A percentile compares a stretch with the other conserved stretches of the same genome.
These are phyloP conservation scores for Talaromyces thailandensis DNA, from an alignment of 495 filamentous ascomycete genomes.

Conservation along the genomic window DNA sequence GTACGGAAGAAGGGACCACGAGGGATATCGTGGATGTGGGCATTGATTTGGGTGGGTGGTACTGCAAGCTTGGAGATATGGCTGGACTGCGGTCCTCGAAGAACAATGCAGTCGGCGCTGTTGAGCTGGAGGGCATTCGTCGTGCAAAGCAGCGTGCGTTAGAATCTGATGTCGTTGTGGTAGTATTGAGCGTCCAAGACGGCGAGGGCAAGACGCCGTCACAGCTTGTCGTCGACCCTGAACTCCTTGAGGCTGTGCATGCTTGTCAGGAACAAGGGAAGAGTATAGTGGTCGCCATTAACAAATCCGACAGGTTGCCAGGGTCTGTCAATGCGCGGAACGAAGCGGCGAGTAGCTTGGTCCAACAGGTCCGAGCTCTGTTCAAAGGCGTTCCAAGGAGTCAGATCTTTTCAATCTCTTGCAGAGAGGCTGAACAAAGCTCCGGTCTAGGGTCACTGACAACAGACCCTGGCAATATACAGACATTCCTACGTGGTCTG, in stretches of 20 bases:
- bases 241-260: conserved; percentile 48
- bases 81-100: conserved; percentile 60
- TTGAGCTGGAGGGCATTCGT: conserved; percentile 87
- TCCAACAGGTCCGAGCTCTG: conserved; percentile 15
- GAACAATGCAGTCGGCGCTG: conserved; percentile 45
- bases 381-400: conserved; percentile 28
- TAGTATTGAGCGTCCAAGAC: conserved; percentile 62
- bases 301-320: conserved; percentile 65
- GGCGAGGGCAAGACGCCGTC: conserved; percentile 15
- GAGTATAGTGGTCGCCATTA: conserved; percentile 62
- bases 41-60: conserved; percentile 81
- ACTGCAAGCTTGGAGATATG: conserved; percentile 84
- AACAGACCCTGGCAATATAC: conserved; percentile 55
- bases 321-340: not conserved
- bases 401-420: conserved; percentile 61
- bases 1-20: conserved; percentile 83
- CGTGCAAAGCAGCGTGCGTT: conserved; percentile 72
- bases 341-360: conserved; percentile 12
- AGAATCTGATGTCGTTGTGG: conserved; percentile 79
- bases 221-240: conserved; percentile 40
- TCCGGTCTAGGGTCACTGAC: not conserved
- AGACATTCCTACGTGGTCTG: conserved; percentile 57
- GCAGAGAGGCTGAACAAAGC: conserved; percentile 33
- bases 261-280: conserved; percentile 46
- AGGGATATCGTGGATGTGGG: conserved; percentile 89